These are phyloP conservation scores for Dipteronia dyeriana DNA, from an alignment of 345 rosid genomes.

Conservation along the genomic window DNA sequence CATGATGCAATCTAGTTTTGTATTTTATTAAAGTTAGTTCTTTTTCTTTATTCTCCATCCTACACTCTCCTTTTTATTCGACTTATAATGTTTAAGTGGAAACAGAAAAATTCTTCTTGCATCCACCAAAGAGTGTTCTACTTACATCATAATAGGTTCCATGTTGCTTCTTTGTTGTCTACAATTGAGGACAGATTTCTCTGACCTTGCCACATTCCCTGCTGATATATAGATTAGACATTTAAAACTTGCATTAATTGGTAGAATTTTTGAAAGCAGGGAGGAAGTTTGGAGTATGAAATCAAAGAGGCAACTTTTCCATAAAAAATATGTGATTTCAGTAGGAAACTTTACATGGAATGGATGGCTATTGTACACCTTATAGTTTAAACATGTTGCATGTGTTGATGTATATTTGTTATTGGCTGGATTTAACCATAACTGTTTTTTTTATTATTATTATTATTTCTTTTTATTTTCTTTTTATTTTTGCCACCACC, in stretches of 20 bases:
- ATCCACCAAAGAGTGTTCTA: neutral
- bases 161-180: neutral
- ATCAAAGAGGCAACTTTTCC: neutral
- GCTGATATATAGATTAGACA: neutral
- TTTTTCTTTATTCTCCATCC: neutral
- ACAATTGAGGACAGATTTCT: neutral
- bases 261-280: neutral
- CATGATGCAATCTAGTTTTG: constrained; percentile 3
- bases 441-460: neutral
- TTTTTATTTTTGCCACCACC: neutral
- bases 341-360: neutral
- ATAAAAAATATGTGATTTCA: neutral
- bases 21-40: neutral
- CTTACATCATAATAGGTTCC: neutral
- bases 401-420: neutral
- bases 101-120: neutral
- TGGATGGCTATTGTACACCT: neutral
- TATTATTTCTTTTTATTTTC: neutral
- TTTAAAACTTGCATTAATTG: neutral
- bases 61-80: neutral
- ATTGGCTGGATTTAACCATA: neutral
- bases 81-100: neutral
- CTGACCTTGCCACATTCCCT: neutral
- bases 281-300: neutral
- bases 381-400: neutral